Evolutionary conservation across 1,284 basidiomycete genomes (phyloP), one percentile per base, ranked within the genome.

Genomic region (Cutaneotrichosporon sp.): DNA sequence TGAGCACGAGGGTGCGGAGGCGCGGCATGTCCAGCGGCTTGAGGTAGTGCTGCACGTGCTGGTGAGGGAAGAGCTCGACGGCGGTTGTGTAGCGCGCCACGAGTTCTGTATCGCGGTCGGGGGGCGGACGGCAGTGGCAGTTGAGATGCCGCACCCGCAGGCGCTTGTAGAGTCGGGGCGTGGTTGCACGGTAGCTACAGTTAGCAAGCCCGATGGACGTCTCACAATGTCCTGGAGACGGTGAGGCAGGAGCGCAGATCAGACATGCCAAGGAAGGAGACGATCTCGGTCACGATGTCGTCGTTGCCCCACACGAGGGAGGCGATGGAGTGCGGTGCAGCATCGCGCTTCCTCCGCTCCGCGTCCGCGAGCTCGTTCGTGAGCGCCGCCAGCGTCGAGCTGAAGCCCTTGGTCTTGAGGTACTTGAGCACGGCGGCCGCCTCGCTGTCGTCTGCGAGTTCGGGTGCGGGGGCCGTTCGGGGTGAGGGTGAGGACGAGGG

Each of bases 51-150:
- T 38, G 31, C 1, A 49, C 18, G 27, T 53, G 58, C 1, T 46
- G 20, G 51, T 59, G 58, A 1, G 58, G 51, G 24, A 34, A 36
- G 36, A 53, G 29, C 43, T 59, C 51, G 34, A 59, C 16, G 8
- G 58, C 27, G 1, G 43, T 53, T 11, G 58, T 59, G 51, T 34
- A 54, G 20, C 29, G 31, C 9, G 20, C 20, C 4, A 45, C 27
- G 42, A 38, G 29, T 0, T 36, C 43, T 2, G 18, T 13, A n/a
- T 53, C 25, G 18, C 27, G 33, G 20, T 36, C 34, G 7, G 50
- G 42, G 1, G 31, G 51, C 11, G 50, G 14, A 9, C 10, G 43
- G 51, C 36, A 47, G 43, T 36, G 13, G 33, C 31, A 59, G 20
- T 36, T n/a, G 27, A 11, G 25, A 11, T 25, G 29, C 25, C 22